Conservation (phyloP, 495 filamentous ascomycete species). For the Melanomma pulvis-pyrius region DNA sequence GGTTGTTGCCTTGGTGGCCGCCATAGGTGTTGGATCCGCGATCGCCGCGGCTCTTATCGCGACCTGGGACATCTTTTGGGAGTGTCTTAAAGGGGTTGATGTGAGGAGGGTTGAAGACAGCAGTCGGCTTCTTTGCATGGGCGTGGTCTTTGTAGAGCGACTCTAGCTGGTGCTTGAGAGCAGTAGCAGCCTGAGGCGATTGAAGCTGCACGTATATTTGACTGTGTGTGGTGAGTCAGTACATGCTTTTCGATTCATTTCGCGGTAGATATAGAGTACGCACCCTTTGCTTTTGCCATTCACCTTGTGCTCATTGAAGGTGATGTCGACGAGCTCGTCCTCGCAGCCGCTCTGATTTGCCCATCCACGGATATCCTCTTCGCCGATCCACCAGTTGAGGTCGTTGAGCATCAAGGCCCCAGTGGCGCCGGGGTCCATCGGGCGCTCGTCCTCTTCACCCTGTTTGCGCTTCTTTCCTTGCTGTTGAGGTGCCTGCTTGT, state of each 20-base stretch:
- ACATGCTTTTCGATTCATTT: background rate
- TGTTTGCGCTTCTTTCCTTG: slow-evolving; percentile 51
- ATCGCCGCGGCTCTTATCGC: slow-evolving; percentile 62
- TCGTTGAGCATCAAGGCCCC: slow-evolving; percentile 83
- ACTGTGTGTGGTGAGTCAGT: slow-evolving; percentile 51
- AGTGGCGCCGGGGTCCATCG: slow-evolving; percentile 79
- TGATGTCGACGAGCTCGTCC: slow-evolving; percentile 85
- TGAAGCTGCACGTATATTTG: slow-evolving; percentile 90
- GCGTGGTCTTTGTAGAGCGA: slow-evolving; percentile 55
- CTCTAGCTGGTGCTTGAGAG: slow-evolving; percentile 82
- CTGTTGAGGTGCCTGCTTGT: slow-evolving; percentile 54
- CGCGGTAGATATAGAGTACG: slow-evolving; percentile 37
- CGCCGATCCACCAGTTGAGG: slow-evolving; percentile 93
- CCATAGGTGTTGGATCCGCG: slow-evolving; percentile 48
- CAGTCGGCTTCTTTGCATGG: slow-evolving; percentile 67
- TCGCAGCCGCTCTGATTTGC: slow-evolving; percentile 74
- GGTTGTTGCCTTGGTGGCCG: slow-evolving; percentile 44
- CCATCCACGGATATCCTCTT: slow-evolving; percentile 94
- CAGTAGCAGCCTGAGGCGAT: slow-evolving; percentile 81
- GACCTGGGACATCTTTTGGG: slow-evolving; percentile 84
- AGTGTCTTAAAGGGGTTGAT: slow-evolving; percentile 88
- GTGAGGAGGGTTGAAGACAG: slow-evolving; percentile 74
- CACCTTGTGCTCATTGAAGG: slow-evolving; percentile 97
- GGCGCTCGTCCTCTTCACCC: slow-evolving; percentile 67
- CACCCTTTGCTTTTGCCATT: slow-evolving; percentile 99